Percentiles rank a stretch among this genome's conserved stretches.
Evolutionary conservation across 495 filamentous ascomycete species (phyloP).

Genomic region (Xanthoparmelia taractica): DNA sequence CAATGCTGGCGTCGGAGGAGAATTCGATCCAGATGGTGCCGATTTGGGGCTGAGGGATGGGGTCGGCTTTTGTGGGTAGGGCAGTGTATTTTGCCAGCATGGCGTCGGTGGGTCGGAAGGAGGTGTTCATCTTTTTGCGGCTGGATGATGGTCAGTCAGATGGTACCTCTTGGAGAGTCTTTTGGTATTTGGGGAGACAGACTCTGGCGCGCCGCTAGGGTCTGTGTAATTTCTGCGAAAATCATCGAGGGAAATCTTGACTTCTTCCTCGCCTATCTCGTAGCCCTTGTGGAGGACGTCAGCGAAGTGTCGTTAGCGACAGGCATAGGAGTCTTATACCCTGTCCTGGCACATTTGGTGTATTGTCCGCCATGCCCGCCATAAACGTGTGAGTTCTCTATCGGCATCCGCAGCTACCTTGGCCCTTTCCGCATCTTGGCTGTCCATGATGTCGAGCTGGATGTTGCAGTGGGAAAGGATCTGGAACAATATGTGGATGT

Average conservation of each 20-base stretch:
- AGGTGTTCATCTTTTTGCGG: constrained; percentile 76
- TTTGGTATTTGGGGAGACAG: constrained; percentile 36
- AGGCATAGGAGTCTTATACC: constrained; percentile 39
- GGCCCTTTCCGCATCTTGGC: constrained; percentile 49
- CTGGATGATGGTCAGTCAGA: constrained; percentile 42
- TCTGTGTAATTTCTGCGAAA: constrained; percentile 63
- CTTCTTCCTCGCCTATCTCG: constrained; percentile 81
- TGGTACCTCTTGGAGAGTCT: background rate
- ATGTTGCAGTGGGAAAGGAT: background rate
- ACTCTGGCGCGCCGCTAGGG: constrained; percentile 65
- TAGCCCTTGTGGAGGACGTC: constrained; percentile 59
- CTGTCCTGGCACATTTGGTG: constrained; percentile 82
- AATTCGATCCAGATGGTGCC: constrained; percentile 94
- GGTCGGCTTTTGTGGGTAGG: constrained; percentile 53
- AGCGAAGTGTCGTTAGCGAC: constrained; percentile 6
- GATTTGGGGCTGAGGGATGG: constrained; percentile 59
- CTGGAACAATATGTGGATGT: background rate
- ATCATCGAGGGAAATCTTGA: constrained; percentile 66
- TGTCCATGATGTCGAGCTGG: constrained; percentile 21
- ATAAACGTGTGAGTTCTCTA: constrained; percentile 63
- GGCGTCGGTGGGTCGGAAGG: constrained; percentile 65
- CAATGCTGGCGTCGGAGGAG: constrained; percentile 63
- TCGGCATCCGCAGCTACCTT: constrained; percentile 48
- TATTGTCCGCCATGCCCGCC: constrained; percentile 81
- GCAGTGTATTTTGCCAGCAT: constrained; percentile 81